Percentiles rank a stretch among this genome's conserved stretches.
Evolutionary conservation across 345 rosid genomes (phyloP).

Genomic region (Passiflora organensis): DNA sequence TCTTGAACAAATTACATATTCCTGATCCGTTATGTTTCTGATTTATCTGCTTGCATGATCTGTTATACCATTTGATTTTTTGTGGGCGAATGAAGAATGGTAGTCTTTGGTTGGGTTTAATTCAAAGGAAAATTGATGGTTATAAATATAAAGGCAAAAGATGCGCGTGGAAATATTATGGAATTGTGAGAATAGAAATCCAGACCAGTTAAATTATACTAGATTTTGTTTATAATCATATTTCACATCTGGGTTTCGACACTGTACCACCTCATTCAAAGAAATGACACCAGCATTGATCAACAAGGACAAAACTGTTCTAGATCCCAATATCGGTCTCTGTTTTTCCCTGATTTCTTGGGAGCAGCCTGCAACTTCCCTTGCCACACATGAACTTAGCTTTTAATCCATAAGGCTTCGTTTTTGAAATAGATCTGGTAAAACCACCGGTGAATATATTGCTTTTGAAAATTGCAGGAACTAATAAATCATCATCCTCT

Average conservation of each 20-base stretch:
- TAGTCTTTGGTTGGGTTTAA: too few species aligned
- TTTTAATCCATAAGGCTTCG: conserved; percentile 42
- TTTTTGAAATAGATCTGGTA: conserved; percentile 39
- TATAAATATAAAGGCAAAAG: too few species aligned
- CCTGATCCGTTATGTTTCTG: too few species aligned
- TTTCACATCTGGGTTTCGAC: conserved; percentile 57
- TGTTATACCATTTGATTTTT: too few species aligned
- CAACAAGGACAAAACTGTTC: conserved; percentile 83
- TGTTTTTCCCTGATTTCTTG: conserved; percentile 46
- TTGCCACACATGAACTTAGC: conserved; percentile 38
- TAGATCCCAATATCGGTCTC: conserved; percentile 44
- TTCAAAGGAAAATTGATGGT: too few species aligned
- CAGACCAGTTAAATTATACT: too few species aligned
- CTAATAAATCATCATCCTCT: conserved; percentile 58
- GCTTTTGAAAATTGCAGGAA: conserved; percentile 51
- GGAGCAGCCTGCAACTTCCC: conserved; percentile 67
- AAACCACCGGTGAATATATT: conserved; percentile 35
- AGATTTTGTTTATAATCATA: too few species aligned
- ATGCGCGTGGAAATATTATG: too few species aligned
- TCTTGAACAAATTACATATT: too few species aligned
- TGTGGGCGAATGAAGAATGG: too few species aligned
- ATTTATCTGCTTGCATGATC: too few species aligned
- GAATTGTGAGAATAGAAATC: too few species aligned
- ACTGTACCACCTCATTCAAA: conserved; percentile 67
- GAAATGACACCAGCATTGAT: conserved; percentile 51